These are phyloP conservation scores for Meyerozyma athensensis DNA, from an alignment of 1,139 yeast genomes.

Conservation along the genomic window DNA sequence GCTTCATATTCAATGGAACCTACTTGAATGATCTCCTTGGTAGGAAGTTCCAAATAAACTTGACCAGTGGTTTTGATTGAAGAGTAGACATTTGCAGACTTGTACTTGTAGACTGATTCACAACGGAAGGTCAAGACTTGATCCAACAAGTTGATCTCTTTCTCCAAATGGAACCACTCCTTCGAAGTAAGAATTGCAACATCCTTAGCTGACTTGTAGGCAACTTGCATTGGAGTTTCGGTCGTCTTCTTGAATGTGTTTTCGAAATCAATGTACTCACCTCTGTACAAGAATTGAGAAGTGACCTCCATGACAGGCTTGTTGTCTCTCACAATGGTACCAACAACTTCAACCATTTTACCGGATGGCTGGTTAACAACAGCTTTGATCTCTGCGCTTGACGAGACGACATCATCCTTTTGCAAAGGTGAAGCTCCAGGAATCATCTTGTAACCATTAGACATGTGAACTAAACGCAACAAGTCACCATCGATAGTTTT, in stretches of 20 bases:
- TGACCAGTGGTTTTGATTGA: conserved; percentile 83
- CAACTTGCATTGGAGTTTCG: conserved; percentile 83
- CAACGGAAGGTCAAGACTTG: conserved; percentile 87
- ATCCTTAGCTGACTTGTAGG: conserved; percentile 73
- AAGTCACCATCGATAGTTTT: conserved; percentile 93
- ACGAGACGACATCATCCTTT: conserved; percentile 80
- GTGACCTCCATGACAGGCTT: conserved; percentile 89
- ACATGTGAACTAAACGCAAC: conserved; percentile 86
- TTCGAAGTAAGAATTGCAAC: conserved; percentile 90
- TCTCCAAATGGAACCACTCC: conserved; percentile 93
- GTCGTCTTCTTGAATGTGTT: conserved; percentile 87
- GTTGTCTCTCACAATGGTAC: conserved; percentile 74
- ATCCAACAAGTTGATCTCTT: conserved; percentile 65
- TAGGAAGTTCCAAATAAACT: conserved; percentile 82
- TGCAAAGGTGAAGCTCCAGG: conserved; percentile 89
- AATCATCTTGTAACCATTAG: conserved; percentile 90
- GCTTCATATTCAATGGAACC: conserved; percentile 89
- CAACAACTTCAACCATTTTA: conserved; percentile 92
- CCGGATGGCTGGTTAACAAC: conserved; percentile 91
- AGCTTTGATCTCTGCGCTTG: conserved; percentile 81
- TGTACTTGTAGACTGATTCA: conserved; percentile 78
- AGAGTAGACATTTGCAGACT: conserved; percentile 69
- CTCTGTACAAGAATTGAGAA: conserved; percentile 95
- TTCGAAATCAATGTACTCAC: conserved; percentile 78
- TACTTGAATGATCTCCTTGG: conserved; percentile 84